phyloP scores from a whole-genome alignment of 78 protist species.

The Dictyostelium intermedium region DNA sequence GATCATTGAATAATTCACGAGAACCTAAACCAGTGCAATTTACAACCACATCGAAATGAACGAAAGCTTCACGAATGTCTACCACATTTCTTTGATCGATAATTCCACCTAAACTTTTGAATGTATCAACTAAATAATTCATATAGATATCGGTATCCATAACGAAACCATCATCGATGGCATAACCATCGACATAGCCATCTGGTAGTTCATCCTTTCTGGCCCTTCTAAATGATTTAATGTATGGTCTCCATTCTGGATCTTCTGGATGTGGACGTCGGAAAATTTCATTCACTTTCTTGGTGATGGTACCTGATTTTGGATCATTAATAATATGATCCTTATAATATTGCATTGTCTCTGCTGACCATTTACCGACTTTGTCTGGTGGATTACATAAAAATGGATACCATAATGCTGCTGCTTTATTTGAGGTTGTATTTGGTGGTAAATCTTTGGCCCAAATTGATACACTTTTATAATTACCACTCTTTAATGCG shows the following conservation, averaged over 20 bases:
- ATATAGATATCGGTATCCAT: constrained; percentile 75
- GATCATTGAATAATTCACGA: constrained; percentile 56
- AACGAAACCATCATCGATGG: constrained; percentile 71
- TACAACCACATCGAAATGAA: constrained; percentile 21
- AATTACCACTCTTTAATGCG: constrained; percentile 33
- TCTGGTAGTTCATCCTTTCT: constrained; percentile 45
- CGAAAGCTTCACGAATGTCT: constrained; percentile 67
- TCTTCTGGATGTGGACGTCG: constrained; percentile 4
- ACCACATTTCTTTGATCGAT: constrained; percentile 44
- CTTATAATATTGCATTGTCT: constrained; percentile 58
- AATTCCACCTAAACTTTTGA: constrained; percentile 29
- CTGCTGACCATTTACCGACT: constrained; percentile 71
- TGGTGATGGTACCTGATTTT: constrained; percentile 37
- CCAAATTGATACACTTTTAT: constrained; percentile 66
- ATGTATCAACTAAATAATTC: constrained; percentile 51
- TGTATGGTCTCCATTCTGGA: constrained; percentile 67
- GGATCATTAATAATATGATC: constrained; percentile 34
- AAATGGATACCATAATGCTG: constrained; percentile 69
- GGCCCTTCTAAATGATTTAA: constrained; percentile 61
- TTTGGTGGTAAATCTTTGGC: constrained; percentile 75
- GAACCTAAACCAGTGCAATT: constrained; percentile 77
- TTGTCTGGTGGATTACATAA: constrained; percentile 36
- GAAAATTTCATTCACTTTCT: constrained; percentile 49
- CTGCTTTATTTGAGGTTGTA: constrained; percentile 69
- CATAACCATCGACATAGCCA: constrained; percentile 61